Evolutionary conservation across 805 yeast species (phyloP).

Genomic region (Millerozyma miso): DNA sequence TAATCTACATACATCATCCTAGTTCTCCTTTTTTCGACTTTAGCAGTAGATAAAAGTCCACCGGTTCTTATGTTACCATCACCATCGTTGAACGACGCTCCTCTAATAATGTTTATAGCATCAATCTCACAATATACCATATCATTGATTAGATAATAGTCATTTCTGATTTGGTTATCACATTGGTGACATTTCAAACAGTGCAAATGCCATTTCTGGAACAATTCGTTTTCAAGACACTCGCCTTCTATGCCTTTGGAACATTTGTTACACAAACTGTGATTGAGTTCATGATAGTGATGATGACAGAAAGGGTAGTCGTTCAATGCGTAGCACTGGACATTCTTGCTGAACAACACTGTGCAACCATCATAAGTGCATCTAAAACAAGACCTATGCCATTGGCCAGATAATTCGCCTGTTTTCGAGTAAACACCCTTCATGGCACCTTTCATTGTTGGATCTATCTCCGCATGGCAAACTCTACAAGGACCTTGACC

Average conservation of each 20-base stretch:
- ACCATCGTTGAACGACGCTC: slow-evolving; percentile 15
- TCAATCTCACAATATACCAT: slow-evolving; percentile 50
- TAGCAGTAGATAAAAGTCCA: slow-evolving; percentile 25
- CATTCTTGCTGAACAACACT: slow-evolving; percentile 51
- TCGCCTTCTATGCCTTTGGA: slow-evolving; percentile 80
- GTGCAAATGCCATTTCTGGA: slow-evolving; percentile 67
- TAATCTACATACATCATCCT: slow-evolving; percentile 34
- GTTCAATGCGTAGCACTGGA: slow-evolving; percentile 68
- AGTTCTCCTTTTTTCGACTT: slow-evolving; percentile 42
- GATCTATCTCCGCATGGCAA: slow-evolving; percentile 52
- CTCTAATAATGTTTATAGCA: slow-evolving; percentile 27
- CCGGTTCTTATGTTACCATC: slow-evolving; percentile 16
- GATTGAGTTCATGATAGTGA: slow-evolving; percentile 73
- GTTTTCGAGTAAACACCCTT: slow-evolving; percentile 82
- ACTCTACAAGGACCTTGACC: slow-evolving; percentile 82
- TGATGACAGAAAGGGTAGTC: slow-evolving; percentile 79
- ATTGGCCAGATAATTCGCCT: slow-evolving; percentile 82
- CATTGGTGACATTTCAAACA: slow-evolving; percentile 74
- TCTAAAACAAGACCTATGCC: slow-evolving; percentile 86
- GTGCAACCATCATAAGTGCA: slow-evolving; percentile 58
- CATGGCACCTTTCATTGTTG: slow-evolving; percentile 29
- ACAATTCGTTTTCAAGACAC: slow-evolving; percentile 74
- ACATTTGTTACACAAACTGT: slow-evolving; percentile 71
- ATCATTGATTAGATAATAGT: slow-evolving; percentile 51
- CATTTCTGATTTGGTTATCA: slow-evolving; percentile 42